A percentile compares a stretch with the other conserved stretches of the same genome.
These are phyloP conservation scores for Collybia sordida DNA, from an alignment of 768 basidiomycete genomes.

Conservation along the genomic window DNA sequence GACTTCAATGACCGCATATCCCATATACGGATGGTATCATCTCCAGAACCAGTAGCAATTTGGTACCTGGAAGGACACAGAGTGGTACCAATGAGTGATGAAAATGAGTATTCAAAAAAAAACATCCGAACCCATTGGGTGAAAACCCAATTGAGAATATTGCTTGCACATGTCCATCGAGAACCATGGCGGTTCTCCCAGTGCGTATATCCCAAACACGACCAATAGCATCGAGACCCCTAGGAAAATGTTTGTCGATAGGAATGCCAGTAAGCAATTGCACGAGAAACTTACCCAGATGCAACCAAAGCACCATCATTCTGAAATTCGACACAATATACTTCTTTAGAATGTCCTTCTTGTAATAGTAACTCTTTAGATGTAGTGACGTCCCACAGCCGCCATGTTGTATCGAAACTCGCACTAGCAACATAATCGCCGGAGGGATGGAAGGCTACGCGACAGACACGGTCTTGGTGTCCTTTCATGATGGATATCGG, in stretches of 20 bases:
- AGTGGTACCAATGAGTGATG: conserved; percentile 7
- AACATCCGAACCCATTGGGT: conserved; percentile 81
- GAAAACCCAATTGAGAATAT: conserved; percentile 92
- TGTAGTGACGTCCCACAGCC: conserved; percentile 90
- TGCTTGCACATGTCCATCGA: conserved; percentile 94
- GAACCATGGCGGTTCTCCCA: conserved; percentile 94
- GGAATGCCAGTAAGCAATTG: too few relatives aligned
- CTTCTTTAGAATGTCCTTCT: conserved; percentile 97
- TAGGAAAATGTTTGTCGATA: conserved; percentile 25
- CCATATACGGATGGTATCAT: conserved; percentile 99
- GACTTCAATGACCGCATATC: conserved; percentile 92
- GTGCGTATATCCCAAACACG: conserved; percentile 97
- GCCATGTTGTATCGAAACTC: conserved; percentile 96
- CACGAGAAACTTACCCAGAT: conserved; percentile 67
- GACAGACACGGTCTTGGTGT: conserved; percentile 87
- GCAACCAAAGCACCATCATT: conserved; percentile 90
- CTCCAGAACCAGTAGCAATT: conserved; percentile 94
- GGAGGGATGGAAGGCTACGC: conserved; percentile 95
- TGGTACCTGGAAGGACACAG: conserved; percentile 67
- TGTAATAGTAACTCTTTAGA: conserved; percentile 83
- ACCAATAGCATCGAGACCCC: conserved; percentile 95
- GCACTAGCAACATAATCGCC: conserved; percentile 93
- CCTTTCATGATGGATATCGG: conserved; percentile 87
- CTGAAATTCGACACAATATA: conserved; percentile 95
- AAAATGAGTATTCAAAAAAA: conserved; percentile 5